These are phyloP conservation scores for Fusarium anguioides DNA, from an alignment of 2,329 filamentous ascomycete genomes.

Conservation along the genomic window DNA sequence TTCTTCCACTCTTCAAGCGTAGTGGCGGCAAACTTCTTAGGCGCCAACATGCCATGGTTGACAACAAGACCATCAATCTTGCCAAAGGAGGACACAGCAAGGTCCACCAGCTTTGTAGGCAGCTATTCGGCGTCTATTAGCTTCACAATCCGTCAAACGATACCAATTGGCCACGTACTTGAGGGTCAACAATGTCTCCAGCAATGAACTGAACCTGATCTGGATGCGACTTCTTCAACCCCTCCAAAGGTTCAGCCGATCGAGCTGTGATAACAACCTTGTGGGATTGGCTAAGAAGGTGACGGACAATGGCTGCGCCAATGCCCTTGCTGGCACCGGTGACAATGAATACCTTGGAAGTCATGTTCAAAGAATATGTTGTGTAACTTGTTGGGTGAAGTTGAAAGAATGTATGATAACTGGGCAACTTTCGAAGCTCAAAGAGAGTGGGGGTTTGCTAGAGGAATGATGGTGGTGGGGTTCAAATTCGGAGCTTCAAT, in stretches of 20 bases:
- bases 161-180: conserved; percentile 27
- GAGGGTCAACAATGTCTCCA: conserved; percentile 65
- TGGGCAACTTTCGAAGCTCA: conserved; percentile 12
- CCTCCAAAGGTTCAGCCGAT: conserved; percentile 60
- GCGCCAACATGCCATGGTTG: conserved; percentile 87
- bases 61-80: conserved; percentile 83
- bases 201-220: conserved; percentile 65
- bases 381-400: conserved; percentile 1
- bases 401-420: conserved; percentile 11
- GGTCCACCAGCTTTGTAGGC: conserved; percentile 70
- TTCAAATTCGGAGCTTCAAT: conserved; percentile 26
- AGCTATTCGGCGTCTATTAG: conserved; percentile 53
- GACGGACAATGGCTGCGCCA: conserved; percentile 65
- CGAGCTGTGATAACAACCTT: conserved; percentile 70
- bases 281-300: conserved; percentile 64
- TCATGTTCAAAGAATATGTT: conserved; percentile 49
- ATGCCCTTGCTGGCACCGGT: conserved; percentile 74
- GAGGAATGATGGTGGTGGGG: conserved; percentile 22
- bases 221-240: conserved; percentile 61
- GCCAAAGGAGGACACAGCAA: conserved; percentile 75
- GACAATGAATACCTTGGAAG: conserved; percentile 76
- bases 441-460: conserved; percentile 26
- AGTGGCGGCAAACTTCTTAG: conserved; percentile 76
- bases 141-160: neutral
- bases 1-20: conserved; percentile 79